Evolutionary conservation across 768 basidiomycete genomes (phyloP), one percentile per base, ranked within the genome.

Genomic region (Harrya chromipes): DNA sequence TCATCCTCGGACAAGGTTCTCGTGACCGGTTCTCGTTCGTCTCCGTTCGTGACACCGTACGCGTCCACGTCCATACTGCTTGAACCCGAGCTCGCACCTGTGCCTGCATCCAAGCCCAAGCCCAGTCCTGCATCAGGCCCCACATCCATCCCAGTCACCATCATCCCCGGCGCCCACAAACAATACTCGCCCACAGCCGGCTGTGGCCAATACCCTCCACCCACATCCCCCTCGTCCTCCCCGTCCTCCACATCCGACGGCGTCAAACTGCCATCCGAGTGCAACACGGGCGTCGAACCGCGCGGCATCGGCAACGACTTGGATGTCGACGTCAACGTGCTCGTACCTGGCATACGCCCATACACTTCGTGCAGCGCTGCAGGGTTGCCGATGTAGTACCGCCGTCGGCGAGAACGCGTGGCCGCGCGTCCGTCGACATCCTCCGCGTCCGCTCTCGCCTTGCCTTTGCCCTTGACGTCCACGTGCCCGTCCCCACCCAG

Each of bases 161-260:
- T 33, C 33, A 14, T 33, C 33, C 33, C 13, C 24, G 36, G 46
- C 23, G 31, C 57, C 67, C 66, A 67, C 49, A 52, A 46, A 29
- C 65, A 67, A 31, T 35, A 57, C 41, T 69, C 67, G 4, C 67
- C 66, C 11, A 69, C 61, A n/a, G 47, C 67, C 0, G 66, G 66
- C 43, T 67, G 66, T 2, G 66, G 66, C 66, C 66, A 67, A n/a
- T 47, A 14, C 6, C 43, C 56, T 21, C 8, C 47, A 27, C 50
- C 60, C 20, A n/a, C n/a, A n/a, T 42, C 2, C 23, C 54, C 33
- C 13, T 16, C 14, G 5, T 43, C 56, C 26, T 12, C 49, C 38
- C 50, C 58, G 19, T 40, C 2, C 23, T 54, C 3, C 29, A 2
- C 54, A 0, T 49, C 45, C 38, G 58, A 6, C n/a, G 54, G 49